Evolutionary conservation across 2,329 filamentous ascomycete species (phyloP).

Genomic region (Sporothrix euskadiensis): DNA sequence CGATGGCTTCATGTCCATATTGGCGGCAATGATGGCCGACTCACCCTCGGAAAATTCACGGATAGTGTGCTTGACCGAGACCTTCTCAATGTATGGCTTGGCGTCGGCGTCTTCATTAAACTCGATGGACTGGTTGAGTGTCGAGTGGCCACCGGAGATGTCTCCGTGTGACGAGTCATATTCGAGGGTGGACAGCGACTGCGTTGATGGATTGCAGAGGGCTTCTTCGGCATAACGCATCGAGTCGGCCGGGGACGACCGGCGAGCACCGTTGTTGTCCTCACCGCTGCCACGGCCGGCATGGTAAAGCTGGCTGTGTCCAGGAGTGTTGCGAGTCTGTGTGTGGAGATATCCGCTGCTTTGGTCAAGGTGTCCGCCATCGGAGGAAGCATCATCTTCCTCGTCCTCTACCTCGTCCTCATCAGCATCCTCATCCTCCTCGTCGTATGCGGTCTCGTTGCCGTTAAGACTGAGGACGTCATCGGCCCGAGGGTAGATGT

Average conservation of each 20-base stretch:
- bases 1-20: conserved; percentile 37
- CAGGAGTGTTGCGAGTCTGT: conserved; percentile 25
- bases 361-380: conserved; percentile 29
- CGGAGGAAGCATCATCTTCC: conserved; percentile 41
- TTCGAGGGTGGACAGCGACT: conserved; percentile 33
- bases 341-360: neutral
- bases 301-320: conserved; percentile 38
- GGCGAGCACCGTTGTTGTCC: conserved; percentile 42
- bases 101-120: conserved; percentile 48
- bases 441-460: conserved; percentile 51
- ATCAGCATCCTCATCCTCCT: conserved; percentile 44
- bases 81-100: conserved; percentile 41
- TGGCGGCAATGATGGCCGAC: conserved; percentile 40
- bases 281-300: conserved; percentile 40
- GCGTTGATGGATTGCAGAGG: conserved; percentile 47
- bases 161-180: conserved; percentile 34
- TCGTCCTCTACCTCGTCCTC: conserved; percentile 46
- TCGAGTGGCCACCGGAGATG: conserved; percentile 31
- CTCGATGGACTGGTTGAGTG: conserved; percentile 44
- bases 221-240: conserved; percentile 53
- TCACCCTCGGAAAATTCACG: conserved; percentile 47
- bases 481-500: conserved; percentile 35
- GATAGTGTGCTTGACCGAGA: conserved; percentile 51
- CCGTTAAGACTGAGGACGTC: conserved; percentile 39
- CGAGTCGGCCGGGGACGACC: conserved; percentile 41